A percentile compares a stretch with the other conserved stretches of the same genome.
These are phyloP conservation scores for Lasiodiplodia gonubiensis DNA, from an alignment of 2,329 filamentous ascomycete species.

Conservation along the genomic window DNA sequence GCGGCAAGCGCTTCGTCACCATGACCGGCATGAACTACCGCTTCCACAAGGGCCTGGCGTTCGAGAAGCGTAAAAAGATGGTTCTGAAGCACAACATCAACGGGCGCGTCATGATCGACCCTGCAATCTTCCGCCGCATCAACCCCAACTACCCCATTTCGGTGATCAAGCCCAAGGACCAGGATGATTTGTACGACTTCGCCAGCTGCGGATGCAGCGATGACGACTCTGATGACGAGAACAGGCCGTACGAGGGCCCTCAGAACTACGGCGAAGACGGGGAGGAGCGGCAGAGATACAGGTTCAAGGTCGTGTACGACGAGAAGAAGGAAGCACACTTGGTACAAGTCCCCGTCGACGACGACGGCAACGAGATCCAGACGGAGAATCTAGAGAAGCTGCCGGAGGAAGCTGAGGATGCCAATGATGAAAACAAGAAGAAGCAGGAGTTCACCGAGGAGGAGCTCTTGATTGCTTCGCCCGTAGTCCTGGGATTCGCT, in stretches of 20 bases:
- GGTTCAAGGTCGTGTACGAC: constrained; percentile 31
- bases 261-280: constrained; percentile 34
- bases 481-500: constrained; percentile 83
- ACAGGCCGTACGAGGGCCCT: constrained; percentile 38
- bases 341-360: constrained; percentile 62
- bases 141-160: constrained; percentile 86
- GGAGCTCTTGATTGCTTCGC: constrained; percentile 81
- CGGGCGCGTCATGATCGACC: constrained; percentile 86
- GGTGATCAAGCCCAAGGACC: constrained; percentile 73
- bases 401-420: constrained; percentile 35
- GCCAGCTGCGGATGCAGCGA: constrained; percentile 55
- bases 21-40: constrained; percentile 85
- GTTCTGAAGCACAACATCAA: constrained; percentile 83
- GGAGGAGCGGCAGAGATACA: constrained; percentile 19
- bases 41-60: constrained; percentile 82
- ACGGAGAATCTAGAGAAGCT: constrained; percentile 65
- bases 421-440: constrained; percentile 33
- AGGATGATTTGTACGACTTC: constrained; percentile 54
- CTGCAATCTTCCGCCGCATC: constrained; percentile 79
- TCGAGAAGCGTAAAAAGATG: constrained; percentile 78
- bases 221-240: constrained; percentile 59
- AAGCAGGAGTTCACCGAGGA: constrained; percentile 74
- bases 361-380: constrained; percentile 60
- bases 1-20: constrained; percentile 82
- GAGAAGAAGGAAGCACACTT: constrained; percentile 50